Conservation (phyloP, 2,329 filamentous ascomycete species). For the Botrytis fabae region DNA sequence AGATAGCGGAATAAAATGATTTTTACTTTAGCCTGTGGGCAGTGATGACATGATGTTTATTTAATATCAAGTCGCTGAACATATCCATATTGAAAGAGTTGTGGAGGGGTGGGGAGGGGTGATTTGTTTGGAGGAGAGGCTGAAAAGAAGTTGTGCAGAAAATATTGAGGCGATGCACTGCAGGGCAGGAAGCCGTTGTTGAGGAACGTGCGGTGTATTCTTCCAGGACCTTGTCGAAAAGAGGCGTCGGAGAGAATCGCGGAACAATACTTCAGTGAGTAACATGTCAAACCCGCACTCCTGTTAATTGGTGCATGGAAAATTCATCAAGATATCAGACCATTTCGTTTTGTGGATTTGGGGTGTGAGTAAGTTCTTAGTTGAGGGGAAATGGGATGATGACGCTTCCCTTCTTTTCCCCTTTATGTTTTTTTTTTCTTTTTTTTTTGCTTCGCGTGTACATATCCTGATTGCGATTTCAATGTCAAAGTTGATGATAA, state of each 20-base stretch:
- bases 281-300: not conserved
- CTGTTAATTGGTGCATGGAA: accelerated
- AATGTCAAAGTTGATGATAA: too few species aligned
- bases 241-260: not conserved
- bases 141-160: not conserved
- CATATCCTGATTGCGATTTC: too few species aligned
- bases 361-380: not conserved
- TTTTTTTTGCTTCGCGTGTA: too few species aligned
- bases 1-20: not conserved
- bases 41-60: not conserved
- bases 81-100: not conserved
- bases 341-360: not conserved
- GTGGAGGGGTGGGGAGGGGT: not conserved
- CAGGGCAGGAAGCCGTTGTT: not conserved
- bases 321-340: not conserved
- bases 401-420: too few species aligned
- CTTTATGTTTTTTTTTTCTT: too few species aligned
- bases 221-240: not conserved
- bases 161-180: not conserved
- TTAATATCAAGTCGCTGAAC: not conserved
- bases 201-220: not conserved
- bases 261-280: not conserved
- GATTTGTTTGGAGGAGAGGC: accelerated
- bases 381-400: not conserved
- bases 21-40: not conserved